phyloP scores from a whole-genome alignment of 352 stramenopile genomes.

The Globisporangium apiculatum region DNA sequence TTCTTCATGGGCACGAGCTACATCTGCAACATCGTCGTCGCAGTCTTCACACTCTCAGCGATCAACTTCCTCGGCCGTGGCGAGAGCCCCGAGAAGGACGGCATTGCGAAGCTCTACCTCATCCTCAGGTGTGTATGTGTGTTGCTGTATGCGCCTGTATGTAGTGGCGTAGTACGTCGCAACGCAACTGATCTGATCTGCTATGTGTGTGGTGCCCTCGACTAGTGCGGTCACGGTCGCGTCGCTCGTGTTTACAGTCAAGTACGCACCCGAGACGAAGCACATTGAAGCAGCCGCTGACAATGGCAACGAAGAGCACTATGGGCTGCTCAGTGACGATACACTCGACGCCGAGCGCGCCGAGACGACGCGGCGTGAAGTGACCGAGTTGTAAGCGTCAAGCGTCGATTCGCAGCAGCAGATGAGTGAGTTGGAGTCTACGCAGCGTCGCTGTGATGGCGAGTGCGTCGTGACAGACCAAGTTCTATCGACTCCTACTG shows the following conservation, averaged over 20 bases:
- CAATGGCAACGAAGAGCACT: slow-evolving; percentile 26
- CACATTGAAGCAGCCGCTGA: slow-evolving; percentile 21
- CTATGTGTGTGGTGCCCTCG: background rate
- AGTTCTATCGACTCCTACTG: background rate
- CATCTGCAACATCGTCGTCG: slow-evolving; percentile 79
- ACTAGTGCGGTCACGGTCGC: slow-evolving; percentile 30
- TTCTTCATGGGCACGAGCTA: slow-evolving; percentile 86
- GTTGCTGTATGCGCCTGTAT: background rate
- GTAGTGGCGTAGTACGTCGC: too few species aligned
- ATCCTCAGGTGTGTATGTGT: slow-evolving; percentile 40
- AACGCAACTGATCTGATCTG: too few species aligned
- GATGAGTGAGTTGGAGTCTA: background rate
- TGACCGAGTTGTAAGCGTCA: slow-evolving; percentile 33
- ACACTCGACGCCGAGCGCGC: slow-evolving; percentile 18
- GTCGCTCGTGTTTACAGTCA: slow-evolving; percentile 41
- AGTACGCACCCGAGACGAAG: slow-evolving; percentile 57
- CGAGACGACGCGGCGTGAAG: slow-evolving; percentile 24
- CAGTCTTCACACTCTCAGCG: slow-evolving; percentile 66
- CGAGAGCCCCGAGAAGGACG: slow-evolving; percentile 64
- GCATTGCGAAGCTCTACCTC: slow-evolving; percentile 82
- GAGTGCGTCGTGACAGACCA: background rate
- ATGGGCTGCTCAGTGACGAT: slow-evolving; percentile 29
- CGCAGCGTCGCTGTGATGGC: background rate
- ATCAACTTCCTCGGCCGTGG: slow-evolving; percentile 69
- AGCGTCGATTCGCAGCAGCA: background rate